Evolutionary conservation across 164 flowering plant species (phyloP), one percentile per base, ranked within the genome.

Genomic region (Nymphaea colorata): DNA sequence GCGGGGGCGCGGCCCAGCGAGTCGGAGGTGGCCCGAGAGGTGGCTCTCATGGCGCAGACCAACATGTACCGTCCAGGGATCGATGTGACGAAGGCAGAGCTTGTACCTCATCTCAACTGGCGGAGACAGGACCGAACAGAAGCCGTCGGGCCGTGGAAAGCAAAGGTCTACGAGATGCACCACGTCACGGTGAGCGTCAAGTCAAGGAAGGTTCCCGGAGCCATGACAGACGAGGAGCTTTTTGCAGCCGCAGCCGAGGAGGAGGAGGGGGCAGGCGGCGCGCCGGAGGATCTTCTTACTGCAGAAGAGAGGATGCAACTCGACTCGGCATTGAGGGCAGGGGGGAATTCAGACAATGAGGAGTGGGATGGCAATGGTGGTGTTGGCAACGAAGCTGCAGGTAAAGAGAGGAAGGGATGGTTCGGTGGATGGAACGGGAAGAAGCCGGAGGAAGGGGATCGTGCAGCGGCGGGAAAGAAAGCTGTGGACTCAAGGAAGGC

Each of bases 21-120:
- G 68, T 82, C 93, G 57, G 99, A 94, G 77, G 99, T 94, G 76
- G 93, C 96, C 12, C 93, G 90, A 73, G 99, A 94, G 75, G 98
- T 94, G 62, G 87, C 96, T 43, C 75, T 90, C 79, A 94, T 94
- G 99, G 88, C 96, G 68, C 97, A 88, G 75, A 91, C 99, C 17
- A 91, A 91, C 74, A 91, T 92, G 93, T 94, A 91, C 69, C 82
- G 99, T 80, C 99, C 99, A 42, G 99, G 99, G 42, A 88, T 94
- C 73, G 99, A 94, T 82, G 99, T 94, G 62, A 94, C 99, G 47
- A 90, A 88, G 82, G 99, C 99, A 10, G 99, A 88, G 78, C 93
- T 94, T 62, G 79, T 88, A 70, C 91, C 96, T 7, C 98, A 90
- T 70, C 72, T 90, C 69, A 91, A 84, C 70, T 94, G 99, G 99